Evolutionary conservation across 176 grass and related monocot species (phyloP).

Genomic region (barley (Hordeum vulgare)): MorexV3_pseudomolecules_assembly NC_058522.1:5645161-5645660

Average conservation of each 20-base stretch:
- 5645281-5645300: neutral
- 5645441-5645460: too few species aligned
- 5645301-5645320: neutral
- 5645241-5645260: neutral
- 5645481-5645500: too few species aligned
- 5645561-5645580: neutral
- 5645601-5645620: neutral
- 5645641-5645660: neutral
- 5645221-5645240: too few species aligned
- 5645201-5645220: too few species aligned
- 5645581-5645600: neutral
- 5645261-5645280: neutral
- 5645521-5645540: neutral
- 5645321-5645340: too few species aligned
- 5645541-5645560: neutral
- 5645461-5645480: too few species aligned
- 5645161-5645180: too few species aligned
- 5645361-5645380: neutral
- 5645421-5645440: neutral
- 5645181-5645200: too few species aligned
- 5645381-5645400: neutral
- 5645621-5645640: neutral
- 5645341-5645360: too few species aligned
- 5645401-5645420: neutral
- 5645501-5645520: too few species aligned